Evolutionary conservation across 2,329 filamentous ascomycete species (phyloP), one percentile per base, ranked within the genome.

Genomic region (Leptosphaerulina australis): DNA sequence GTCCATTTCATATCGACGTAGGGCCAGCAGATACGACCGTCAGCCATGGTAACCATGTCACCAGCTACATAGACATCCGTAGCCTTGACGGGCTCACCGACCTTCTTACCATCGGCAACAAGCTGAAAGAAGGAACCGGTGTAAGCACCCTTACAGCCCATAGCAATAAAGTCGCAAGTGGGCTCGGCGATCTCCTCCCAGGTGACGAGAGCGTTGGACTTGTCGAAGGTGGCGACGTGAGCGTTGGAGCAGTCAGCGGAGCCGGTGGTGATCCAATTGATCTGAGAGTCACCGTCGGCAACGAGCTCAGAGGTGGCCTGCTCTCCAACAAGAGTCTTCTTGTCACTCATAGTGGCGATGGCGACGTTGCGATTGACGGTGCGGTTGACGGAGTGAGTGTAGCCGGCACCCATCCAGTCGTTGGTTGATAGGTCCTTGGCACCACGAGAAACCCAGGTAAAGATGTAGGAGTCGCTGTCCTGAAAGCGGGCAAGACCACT

Each of bases 171-270:
- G 45, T 81, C 75, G 66, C 83, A 86, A 30, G 69, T 66, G 1
- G 83, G 83, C 57, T 77, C 64, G 18, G 77, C 78, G 48, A 85
- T 83, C 68, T 85, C 81, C 69, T 86, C 83, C 82, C 82, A 86
- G 11, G 80, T 79, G 22, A 86, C 74, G 2, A 86, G 72, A 2
- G 83, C 82, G 36, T 76, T 79, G 37, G 68, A 71, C 34, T 69
- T 66, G 55, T 82, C 79, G 36, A 85, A 82, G 5, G 80, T 73
- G 11, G 82, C 82, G 26, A 78, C 81, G 67, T 84, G 83, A 5
- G 82, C 81, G 60, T 85, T 85, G 50, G 79, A 80, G 68, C 79
- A 78, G 62, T 85, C 83, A 15, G 74, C 75, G 8, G 77, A 75
- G 6, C 77, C 72, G 4, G 74, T 70, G 3, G 81, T 85, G 50